Base-by-base conservation (phyloP, 257 asterid species). In the Striga asiatica region DNA sequence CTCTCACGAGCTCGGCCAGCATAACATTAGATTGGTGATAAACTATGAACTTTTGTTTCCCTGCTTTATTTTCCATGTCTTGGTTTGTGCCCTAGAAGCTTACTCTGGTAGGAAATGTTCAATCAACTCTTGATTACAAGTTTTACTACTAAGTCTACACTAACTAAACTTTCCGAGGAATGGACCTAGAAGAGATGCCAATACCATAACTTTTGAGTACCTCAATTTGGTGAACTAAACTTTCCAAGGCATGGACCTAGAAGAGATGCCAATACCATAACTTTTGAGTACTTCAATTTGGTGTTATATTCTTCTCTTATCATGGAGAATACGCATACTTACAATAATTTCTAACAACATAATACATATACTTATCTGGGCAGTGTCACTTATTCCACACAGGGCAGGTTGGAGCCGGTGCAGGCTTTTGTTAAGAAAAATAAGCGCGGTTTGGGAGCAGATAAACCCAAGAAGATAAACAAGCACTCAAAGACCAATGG, bases 331-430 rank as follows among this genome's bases (percentile, higher is more conserved):
- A n/a, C n/a, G n/a, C n/a, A n/a, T n/a, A n/a, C n/a, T 39, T 6
- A 4, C 17, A 8, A 39, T 39, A 39, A 1, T 13, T 56, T 3
- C 23, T 13, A 31, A 9, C n/a, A 18, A 31, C 8, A 47, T 24
- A 32, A 37, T 17, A 6, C 8, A 11, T 17, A 11, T 50, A 17
- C 52, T 39, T 58, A 31, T 32, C 67, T 38, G 51, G 60, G 27
- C 6, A 22, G 61, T 35, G 29, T 54, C 45, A 18, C 2, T 11
- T 28, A 28, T 67, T 57, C 27, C 43, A 66, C 60, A 62, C 89
- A 89, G 98, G 98, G 96, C 62, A 78, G 94, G 66, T 69, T 89
- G 78, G 98, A 89, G 76, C 96, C 95, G 16, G 68, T 89, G 50
- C 72, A 80, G 73, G 74, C 87, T 28, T 50, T 69, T 43, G 21